These are phyloP conservation scores for Castanopsis chinensis DNA, from an alignment of 306 rosid genomes.

Conservation along the genomic window DNA sequence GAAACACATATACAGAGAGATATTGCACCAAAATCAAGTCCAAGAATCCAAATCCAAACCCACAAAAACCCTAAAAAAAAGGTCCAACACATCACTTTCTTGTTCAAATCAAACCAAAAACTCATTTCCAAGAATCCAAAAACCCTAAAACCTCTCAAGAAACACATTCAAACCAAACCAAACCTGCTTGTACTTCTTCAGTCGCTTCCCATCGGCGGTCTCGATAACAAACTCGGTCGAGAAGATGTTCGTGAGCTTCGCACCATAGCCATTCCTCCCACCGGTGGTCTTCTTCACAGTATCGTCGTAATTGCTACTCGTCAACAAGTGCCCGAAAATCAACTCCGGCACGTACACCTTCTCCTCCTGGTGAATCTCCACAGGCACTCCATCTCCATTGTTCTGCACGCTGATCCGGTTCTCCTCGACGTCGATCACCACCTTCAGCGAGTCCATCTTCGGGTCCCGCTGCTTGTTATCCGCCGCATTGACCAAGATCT, in stretches of 20 bases:
- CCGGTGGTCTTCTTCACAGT: conserved; percentile 87
- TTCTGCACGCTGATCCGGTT: conserved; percentile 60
- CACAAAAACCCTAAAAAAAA: too few relatives aligned
- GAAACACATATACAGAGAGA: too few relatives aligned
- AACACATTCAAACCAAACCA: not conserved
- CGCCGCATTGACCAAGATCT: conserved; percentile 91
- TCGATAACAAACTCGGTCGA: conserved; percentile 84
- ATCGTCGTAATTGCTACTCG: conserved; percentile 91
- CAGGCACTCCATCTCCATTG: conserved; percentile 88
- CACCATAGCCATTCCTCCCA: conserved; percentile 91
- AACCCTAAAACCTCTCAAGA: not conserved
- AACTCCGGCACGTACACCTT: conserved; percentile 88
- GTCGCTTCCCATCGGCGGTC: conserved; percentile 85
- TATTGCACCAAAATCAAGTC: too few relatives aligned
- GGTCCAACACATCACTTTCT: too few relatives aligned
- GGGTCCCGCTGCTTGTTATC: conserved; percentile 95
- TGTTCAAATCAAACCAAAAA: too few relatives aligned
- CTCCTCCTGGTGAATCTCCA: conserved; percentile 93
- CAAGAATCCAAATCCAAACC: too few relatives aligned
- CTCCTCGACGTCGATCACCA: conserved; percentile 53
- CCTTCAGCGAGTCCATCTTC: conserved; percentile 67
- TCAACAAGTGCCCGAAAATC: conserved; percentile 83
- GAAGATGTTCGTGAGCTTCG: conserved; percentile 90
- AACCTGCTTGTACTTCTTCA: conserved; percentile 93
- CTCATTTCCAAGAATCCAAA: not conserved